phyloP scores from a whole-genome alignment of 306 rosid genomes.

The Pyrus pyrifolia region DNA sequence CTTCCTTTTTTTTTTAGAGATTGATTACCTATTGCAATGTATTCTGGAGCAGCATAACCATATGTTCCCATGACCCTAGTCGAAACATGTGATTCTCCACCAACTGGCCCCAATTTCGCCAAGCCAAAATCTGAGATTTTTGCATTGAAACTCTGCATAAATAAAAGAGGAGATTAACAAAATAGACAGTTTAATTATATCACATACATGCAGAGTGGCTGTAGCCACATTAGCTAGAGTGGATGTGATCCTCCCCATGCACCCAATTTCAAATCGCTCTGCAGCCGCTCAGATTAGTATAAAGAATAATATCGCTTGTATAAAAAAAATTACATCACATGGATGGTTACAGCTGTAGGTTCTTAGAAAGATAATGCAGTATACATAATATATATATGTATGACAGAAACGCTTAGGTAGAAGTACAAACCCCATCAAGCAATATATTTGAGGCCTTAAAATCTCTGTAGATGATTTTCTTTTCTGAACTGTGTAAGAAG shows the following conservation, averaged over 20 bases:
- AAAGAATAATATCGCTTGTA: neutral
- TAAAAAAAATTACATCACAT: too few relatives aligned
- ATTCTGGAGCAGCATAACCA: conserved; percentile 93
- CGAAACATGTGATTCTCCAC: conserved; percentile 71
- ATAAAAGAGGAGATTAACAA: neutral
- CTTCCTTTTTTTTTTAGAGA: neutral
- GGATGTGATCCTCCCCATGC: neutral
- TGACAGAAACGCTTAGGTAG: neutral
- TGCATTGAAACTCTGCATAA: conserved; percentile 58
- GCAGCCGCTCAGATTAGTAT: neutral
- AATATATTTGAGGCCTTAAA: conserved; percentile 89
- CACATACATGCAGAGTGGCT: neutral
- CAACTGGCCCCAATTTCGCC: conserved; percentile 80
- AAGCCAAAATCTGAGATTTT: conserved; percentile 85
- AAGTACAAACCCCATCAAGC: conserved; percentile 64
- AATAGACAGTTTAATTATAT: neutral
- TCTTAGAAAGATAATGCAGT: neutral
- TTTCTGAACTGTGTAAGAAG: conserved; percentile 67
- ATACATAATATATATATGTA: neutral
- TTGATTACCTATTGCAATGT: conserved; percentile 66
- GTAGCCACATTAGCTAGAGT: too few relatives aligned
- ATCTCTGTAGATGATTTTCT: conserved; percentile 77
- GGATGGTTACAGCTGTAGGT: neutral
- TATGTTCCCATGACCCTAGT: conserved; percentile 75
- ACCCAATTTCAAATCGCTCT: neutral